Evolutionary conservation across 192 early-diverging fungal species (phyloP).

Genomic region (Coemansia sp.): DNA sequence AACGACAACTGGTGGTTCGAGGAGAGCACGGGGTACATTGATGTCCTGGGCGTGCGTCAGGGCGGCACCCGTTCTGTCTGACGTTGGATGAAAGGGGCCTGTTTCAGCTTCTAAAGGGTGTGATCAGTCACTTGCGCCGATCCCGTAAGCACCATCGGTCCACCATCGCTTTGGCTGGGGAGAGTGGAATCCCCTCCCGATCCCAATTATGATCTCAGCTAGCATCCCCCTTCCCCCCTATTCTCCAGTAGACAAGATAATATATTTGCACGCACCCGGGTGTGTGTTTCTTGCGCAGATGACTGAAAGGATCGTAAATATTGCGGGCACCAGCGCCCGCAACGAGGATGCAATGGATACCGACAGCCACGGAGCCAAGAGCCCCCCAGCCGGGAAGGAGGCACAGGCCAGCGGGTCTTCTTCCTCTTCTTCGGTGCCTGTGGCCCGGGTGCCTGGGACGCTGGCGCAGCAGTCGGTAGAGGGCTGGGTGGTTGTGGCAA

Average conservation of each 20-base stretch:
- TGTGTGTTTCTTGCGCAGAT: background rate
- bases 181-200: no score
- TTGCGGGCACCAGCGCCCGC: constrained; percentile 17
- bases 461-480: constrained; percentile 64
- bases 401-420: background rate
- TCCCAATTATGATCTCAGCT: no score
- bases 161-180: no score
- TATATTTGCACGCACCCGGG: background rate
- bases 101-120: no score
- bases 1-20: constrained; percentile 61
- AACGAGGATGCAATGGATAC: constrained; percentile 8
- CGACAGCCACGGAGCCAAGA: background rate
- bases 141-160: no score
- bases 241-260: background rate
- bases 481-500: constrained; percentile 95
- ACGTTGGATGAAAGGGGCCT: constrained; percentile 2
- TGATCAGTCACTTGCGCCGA: no score
- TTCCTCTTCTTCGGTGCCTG: background rate
- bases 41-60: constrained; percentile 26
- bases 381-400: no score
- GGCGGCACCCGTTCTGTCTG: constrained; percentile 5
- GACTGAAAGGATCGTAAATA: constrained; percentile 11
- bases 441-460: background rate
- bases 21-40: constrained; percentile 57
- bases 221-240: no score